Evolutionary conservation across 2,329 filamentous ascomycete genomes (phyloP), one percentile per base, ranked within the genome.

Genomic region (Beauveria scarabaeidicola): DNA sequence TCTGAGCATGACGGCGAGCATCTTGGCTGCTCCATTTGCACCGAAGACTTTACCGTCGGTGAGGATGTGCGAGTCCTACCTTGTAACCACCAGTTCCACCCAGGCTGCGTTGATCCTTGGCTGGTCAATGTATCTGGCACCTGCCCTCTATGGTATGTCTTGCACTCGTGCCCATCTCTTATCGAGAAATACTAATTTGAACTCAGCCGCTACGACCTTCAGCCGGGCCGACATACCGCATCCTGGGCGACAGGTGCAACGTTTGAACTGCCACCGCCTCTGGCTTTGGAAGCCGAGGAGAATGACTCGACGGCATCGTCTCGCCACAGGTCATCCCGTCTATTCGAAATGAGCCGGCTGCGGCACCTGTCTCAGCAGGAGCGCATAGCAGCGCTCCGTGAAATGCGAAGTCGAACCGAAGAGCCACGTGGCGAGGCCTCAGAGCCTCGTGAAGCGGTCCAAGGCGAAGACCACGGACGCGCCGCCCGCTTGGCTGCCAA

Each of bases 41-140:
- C 85, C 2, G 86, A 89, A 63, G 85, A 88, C 66, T 89, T 89
- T 65, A 78, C 70, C 3, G 77, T 84, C 19, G 86, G 86, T 15
- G 82, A 88, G 66, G 84, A 88, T 65, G 83, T 89, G 56, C 79
- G 86, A 48, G 83, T 89, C 1, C 72, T 89, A 44, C 86, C 86
- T 40, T 89, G 86, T 68, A 74, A 83, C 60, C 86, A 89, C 69
- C 84, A 86, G 63, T 89, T 84, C 66, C 86, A 89, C 65, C 85
- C 86, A 1, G 75, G 77, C 50, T 89, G 86, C 65, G 80, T 89
- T 60, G 86, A 89, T 65, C 86, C 85, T 4, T 89, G 86, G 86
- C 74, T 89, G 47, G 74, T 88, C 62, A 86, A 88, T 60, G 81
- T 89, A 11, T 87, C 85, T 11, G 85, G 86, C 61, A 88, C 85